phyloP scores from a whole-genome alignment of 2,329 filamentous ascomycete genomes.

The Colletotrichum sp. region DNA sequence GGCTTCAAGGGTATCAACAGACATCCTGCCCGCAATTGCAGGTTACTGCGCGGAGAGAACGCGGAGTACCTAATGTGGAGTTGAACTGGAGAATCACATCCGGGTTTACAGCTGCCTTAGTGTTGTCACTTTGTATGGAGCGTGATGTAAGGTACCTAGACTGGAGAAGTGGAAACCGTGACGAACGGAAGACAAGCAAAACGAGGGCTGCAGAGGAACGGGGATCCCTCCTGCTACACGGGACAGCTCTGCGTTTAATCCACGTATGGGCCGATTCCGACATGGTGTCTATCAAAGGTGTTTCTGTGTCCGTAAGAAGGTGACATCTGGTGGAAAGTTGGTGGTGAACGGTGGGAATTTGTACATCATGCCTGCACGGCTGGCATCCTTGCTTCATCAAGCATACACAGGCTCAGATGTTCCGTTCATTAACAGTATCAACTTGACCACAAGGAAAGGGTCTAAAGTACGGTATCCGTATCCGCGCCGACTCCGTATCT shows the following conservation, averaged over 20 bases:
- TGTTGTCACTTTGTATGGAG: background rate
- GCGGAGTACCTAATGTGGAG: background rate
- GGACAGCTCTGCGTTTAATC: background rate
- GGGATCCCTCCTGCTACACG: background rate
- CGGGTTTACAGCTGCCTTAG: background rate
- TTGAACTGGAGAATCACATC: background rate
- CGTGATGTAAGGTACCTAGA: background rate
- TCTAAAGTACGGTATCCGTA: background rate
- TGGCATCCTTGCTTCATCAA: background rate
- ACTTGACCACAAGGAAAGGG: background rate
- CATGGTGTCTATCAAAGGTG: background rate
- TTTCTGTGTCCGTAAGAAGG: background rate
- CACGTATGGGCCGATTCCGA: background rate
- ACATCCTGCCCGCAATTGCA: background rate
- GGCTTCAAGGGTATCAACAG: background rate
- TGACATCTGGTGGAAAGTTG: background rate
- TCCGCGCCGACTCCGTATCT: background rate
- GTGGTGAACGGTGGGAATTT: background rate
- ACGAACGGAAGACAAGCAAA: background rate
- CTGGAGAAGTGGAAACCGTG: background rate
- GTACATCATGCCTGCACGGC: background rate
- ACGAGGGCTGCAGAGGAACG: background rate
- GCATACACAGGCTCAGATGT: background rate
- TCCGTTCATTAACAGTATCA: background rate
- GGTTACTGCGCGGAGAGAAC: background rate